Percentiles rank a stretch among this genome's conserved stretches.
Conservation (phyloP, 139 green algal species). For the Tetraselmis chui region DNA sequence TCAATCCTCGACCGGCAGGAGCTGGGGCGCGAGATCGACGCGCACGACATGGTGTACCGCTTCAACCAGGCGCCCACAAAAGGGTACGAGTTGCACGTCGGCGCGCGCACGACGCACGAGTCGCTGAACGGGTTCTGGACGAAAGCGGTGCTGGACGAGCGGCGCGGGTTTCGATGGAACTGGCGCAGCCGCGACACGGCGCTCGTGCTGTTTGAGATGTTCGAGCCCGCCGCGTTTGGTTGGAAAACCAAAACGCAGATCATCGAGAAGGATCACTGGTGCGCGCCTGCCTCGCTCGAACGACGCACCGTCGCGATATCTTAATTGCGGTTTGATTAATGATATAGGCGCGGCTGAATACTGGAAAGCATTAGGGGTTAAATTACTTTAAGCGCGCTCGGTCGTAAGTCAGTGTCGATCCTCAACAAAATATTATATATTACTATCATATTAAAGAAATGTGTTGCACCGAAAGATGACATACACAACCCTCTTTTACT, state of each 20-base stretch:
- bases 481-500: too few species aligned
- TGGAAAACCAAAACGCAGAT: conserved; percentile 21
- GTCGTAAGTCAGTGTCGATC: too few species aligned
- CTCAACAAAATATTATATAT: too few species aligned
- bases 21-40: conserved; percentile 20
- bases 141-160: conserved; percentile 24
- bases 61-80: conserved; percentile 29
- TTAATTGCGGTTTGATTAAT: too few species aligned
- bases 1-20: neutral
- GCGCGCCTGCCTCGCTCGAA: too few species aligned
- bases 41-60: conserved; percentile 25
- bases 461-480: too few species aligned
- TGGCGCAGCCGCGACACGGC: conserved; percentile 15
- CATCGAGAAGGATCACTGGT: conserved; percentile 21
- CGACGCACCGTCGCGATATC: too few species aligned
- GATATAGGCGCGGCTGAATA: too few species aligned
- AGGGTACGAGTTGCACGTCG: conserved; percentile 22
- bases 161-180: conserved; percentile 16
- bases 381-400: too few species aligned
- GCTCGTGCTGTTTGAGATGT: conserved; percentile 26
- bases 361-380: too few species aligned
- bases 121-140: conserved; percentile 27
- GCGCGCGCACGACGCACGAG: conserved; percentile 14
- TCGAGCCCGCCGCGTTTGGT: conserved; percentile 13
- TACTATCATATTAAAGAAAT: too few species aligned